These are phyloP conservation scores for Lomentospora prolificans DNA, from an alignment of 2,329 filamentous ascomycete species.

Conservation along the genomic window DNA sequence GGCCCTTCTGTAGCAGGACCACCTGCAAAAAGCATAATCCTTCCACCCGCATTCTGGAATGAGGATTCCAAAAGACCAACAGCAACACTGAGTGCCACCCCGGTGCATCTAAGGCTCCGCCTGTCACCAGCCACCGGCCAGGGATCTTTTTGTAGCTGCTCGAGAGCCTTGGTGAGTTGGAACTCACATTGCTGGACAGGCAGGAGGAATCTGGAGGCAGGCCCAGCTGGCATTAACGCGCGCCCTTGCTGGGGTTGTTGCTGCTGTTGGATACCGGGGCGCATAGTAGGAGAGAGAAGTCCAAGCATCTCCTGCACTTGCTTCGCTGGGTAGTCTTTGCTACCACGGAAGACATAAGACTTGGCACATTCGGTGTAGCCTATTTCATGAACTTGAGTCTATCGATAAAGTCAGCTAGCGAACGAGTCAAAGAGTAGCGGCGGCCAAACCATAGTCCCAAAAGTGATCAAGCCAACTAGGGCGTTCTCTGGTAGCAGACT, in stretches of 20 bases:
- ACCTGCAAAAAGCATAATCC: constrained; percentile 95
- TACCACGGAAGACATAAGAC: constrained; percentile 95
- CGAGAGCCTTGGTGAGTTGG: constrained; percentile 89
- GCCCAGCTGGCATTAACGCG: constrained; percentile 63
- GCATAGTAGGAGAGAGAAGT: constrained; percentile 59
- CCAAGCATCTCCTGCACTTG: constrained; percentile 99
- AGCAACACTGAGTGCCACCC: constrained; percentile 91
- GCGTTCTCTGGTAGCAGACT: constrained; percentile 73
- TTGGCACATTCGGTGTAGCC: constrained; percentile 97
- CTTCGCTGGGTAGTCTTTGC: constrained; percentile 96
- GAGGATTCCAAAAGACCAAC: constrained; percentile 86
- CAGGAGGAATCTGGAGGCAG: constrained; percentile 81
- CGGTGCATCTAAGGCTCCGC: constrained; percentile 82
- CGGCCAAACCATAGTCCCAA: constrained; percentile 74
- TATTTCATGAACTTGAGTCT: constrained; percentile 95
- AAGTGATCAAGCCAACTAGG: constrained; percentile 75
- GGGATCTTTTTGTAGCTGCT: constrained; percentile 91
- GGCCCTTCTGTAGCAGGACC: constrained; percentile 93
- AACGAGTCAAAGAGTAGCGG: not conserved
- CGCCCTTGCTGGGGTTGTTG: constrained; percentile 69
- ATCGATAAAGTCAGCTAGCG: constrained; percentile 15
- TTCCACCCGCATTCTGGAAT: constrained; percentile 88
- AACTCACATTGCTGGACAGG: constrained; percentile 95
- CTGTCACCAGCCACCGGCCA: constrained; percentile 95
- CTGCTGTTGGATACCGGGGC: constrained; percentile 55